Base-by-base conservation (phyloP, 2,329 filamentous ascomycete species). In the Fusarium verrucosum region DNA sequence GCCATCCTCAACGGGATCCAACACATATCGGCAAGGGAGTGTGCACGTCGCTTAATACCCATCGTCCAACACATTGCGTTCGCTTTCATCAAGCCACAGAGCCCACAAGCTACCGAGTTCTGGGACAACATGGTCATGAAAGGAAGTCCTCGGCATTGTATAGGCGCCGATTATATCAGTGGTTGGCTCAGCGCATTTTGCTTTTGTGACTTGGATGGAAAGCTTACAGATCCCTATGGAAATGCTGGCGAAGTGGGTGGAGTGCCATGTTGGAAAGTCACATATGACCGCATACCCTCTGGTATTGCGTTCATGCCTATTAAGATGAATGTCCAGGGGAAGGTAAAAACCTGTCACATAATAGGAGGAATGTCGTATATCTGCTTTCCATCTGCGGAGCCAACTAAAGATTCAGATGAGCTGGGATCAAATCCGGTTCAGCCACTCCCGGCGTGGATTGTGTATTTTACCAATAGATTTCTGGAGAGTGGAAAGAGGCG, bases 161-260 rank as follows among this genome's bases (percentile, higher is more conserved):
- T 7, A 1, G 28, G 20, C 7, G 9, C 13, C 2, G 14, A 51
- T 2, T 11, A 13, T 4, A 33, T 44, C 13, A 44, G 22, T 10
- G 38, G 49, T 2, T 44, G 49, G 38, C 42, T 44, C 7, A 11
- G 20, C 16, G 23, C 38, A 1, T 44, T 51, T 3, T 44, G 38
- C 10, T 14, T 14, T 19, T 28, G 17, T 5, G 19, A 44, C 4
- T 3, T 7, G 9, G 6, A 22, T n/a, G 23, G 17, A 6, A 19
- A 22, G 3, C 4, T 6, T 5, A 10, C 22, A 9, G n/a, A 22
- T 20, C 6, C 5, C 2, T 2, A n/a, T 4, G 4, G 11, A 1
- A 10, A 14, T 4, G n/a, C 16, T 22, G 7, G n/a, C 13, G 13
- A n/a, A 8, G 4, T 26, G 2, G 30, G 17, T 5, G 17, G 13